These are phyloP conservation scores for Tripterygium wilfordii DNA, from an alignment of 177 flowering plant species.

Conservation along the genomic window DNA sequence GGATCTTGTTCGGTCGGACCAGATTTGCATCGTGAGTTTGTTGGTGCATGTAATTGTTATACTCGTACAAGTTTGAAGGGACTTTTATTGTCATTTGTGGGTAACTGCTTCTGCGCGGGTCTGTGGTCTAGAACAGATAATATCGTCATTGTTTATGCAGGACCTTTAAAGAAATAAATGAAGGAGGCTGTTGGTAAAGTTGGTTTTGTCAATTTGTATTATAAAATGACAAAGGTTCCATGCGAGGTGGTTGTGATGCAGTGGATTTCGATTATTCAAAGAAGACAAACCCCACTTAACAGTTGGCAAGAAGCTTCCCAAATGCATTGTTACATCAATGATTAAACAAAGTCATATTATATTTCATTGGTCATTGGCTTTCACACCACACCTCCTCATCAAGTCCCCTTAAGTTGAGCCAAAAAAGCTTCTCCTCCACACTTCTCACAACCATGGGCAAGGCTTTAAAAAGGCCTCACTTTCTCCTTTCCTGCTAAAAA, in stretches of 20 bases:
- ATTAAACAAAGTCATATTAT: neutral
- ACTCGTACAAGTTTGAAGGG: too few relatives aligned
- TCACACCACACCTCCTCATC: constrained; percentile 14
- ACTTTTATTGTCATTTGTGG: too few relatives aligned
- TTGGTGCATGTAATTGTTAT: too few relatives aligned
- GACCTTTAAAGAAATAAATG: too few relatives aligned
- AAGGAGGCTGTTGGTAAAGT: too few relatives aligned
- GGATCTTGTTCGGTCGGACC: too few relatives aligned
- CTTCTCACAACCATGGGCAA: neutral
- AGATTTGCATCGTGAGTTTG: too few relatives aligned
- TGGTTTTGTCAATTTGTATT: too few relatives aligned
- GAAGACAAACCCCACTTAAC: neutral
- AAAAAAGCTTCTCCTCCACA: constrained; percentile 9
- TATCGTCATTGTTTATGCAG: too few relatives aligned
- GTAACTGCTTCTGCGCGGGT: too few relatives aligned
- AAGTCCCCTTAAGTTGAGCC: neutral
- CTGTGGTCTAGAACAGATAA: too few relatives aligned
- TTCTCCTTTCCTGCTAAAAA: neutral
- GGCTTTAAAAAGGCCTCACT: constrained; percentile 2
- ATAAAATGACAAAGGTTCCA: too few relatives aligned
- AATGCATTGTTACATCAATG: neutral
- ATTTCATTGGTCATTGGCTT: constrained; percentile 8
- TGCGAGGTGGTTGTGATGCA: constrained; percentile 4
- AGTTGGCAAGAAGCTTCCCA: constrained; percentile 17
- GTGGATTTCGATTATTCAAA: neutral